These are phyloP conservation scores for Malassezia restricta DNA, from an alignment of 1,284 basidiomycete genomes.

Conservation along the genomic window DNA sequence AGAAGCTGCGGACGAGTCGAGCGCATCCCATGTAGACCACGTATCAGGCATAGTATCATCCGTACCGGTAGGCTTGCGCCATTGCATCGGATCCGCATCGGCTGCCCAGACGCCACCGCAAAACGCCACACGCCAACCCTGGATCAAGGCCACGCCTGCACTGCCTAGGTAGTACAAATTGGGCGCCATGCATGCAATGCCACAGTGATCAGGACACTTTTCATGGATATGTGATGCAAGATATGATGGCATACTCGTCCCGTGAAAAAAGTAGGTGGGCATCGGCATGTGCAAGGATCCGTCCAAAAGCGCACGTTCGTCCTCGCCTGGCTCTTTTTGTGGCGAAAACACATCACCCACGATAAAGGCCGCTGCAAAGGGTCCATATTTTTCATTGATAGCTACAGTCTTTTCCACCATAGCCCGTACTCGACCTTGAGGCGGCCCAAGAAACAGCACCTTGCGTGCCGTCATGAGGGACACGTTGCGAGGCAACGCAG, in stretches of 20 bases:
- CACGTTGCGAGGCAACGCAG: background rate
- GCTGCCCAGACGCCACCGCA: constrained; percentile 17
- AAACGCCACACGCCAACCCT: constrained; percentile 25
- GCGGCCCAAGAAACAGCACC: constrained; percentile 57
- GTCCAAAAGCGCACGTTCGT: constrained; percentile 55
- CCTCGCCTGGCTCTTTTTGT: constrained; percentile 46
- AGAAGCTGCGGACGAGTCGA: constrained; percentile 1
- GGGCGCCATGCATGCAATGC: constrained; percentile 9
- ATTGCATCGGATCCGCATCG: background rate
- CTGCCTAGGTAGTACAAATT: constrained; percentile 30
- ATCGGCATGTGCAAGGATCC: constrained; percentile 61
- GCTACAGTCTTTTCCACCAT: constrained; percentile 68
- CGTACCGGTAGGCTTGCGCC: background rate
- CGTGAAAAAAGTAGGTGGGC: constrained; percentile 84
- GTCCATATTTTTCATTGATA: constrained; percentile 85
- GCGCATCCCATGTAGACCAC: background rate
- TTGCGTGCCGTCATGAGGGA: background rate
- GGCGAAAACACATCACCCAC: constrained; percentile 74
- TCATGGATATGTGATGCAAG: constrained; percentile 1
- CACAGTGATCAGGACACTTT: background rate
- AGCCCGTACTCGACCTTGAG: constrained; percentile 61
- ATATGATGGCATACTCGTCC: constrained; percentile 43
- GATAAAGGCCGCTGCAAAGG: constrained; percentile 77
- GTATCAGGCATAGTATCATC: background rate
- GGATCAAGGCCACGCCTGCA: constrained; percentile 18